These are phyloP conservation scores for Colletotrichum tropicicola DNA, from an alignment of 2,329 filamentous ascomycete species.

Conservation along the genomic window DNA sequence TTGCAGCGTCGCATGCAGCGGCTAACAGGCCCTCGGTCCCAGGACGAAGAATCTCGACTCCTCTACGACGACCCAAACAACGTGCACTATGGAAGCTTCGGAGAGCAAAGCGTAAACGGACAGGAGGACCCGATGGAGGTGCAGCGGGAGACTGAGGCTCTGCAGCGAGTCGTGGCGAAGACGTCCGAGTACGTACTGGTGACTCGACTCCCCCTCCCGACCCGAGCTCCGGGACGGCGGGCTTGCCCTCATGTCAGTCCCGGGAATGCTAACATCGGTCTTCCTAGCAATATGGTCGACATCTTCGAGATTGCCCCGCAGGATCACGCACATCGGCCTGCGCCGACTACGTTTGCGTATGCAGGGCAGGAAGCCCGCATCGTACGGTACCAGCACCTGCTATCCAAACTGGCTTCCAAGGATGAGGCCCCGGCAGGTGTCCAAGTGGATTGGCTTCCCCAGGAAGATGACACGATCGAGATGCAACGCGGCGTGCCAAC, in stretches of 20 bases:
- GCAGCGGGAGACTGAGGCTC: slow-evolving; percentile 70
- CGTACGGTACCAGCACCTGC: slow-evolving; percentile 68
- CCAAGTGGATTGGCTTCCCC: slow-evolving; percentile 63
- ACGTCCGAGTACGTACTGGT: slow-evolving; percentile 66
- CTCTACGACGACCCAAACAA: slow-evolving; percentile 69
- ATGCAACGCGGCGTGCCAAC: slow-evolving; percentile 48
- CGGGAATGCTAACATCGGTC: slow-evolving; percentile 27
- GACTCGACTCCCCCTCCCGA: not conserved
- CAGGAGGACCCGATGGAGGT: slow-evolving; percentile 70
- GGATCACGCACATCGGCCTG: slow-evolving; percentile 47
- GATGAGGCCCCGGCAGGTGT: slow-evolving; percentile 53
- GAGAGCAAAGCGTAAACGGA: slow-evolving; percentile 60
- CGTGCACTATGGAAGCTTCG: slow-evolving; percentile 71
- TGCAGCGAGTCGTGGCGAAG: slow-evolving; percentile 70
- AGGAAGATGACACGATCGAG: slow-evolving; percentile 59
- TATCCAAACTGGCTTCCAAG: slow-evolving; percentile 64
- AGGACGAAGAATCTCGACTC: slow-evolving; percentile 67
- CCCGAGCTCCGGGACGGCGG: slow-evolving; percentile 20
- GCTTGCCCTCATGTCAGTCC: slow-evolving; percentile 19
- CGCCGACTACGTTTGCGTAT: slow-evolving; percentile 53
- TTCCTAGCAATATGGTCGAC: slow-evolving; percentile 70
- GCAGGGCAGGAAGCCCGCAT: slow-evolving; percentile 65
- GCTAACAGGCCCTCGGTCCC: slow-evolving; percentile 15
- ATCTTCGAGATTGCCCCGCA: slow-evolving; percentile 72
- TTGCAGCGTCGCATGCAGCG: not conserved